Conservation (phyloP, 441 rosid genomes). For the Aleurites moluccanus region DNA sequence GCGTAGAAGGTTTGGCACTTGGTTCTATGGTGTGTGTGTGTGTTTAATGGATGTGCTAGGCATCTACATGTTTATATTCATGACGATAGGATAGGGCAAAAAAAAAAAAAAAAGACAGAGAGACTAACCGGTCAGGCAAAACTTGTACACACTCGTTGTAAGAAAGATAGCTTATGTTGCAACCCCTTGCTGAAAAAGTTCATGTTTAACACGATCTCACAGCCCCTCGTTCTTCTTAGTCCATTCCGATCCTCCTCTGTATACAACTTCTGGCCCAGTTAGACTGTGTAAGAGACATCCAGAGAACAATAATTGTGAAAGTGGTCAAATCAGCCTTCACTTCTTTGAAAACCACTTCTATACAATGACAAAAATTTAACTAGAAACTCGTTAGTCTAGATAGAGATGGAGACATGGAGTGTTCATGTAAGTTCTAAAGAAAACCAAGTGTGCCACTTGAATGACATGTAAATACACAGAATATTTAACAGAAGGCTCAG, state of each 20-base stretch:
- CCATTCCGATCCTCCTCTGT: neutral
- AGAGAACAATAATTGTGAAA: neutral
- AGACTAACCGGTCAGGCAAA: constrained; percentile 14
- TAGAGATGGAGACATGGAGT: neutral
- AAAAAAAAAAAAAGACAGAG: neutral
- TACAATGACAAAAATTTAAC: neutral
- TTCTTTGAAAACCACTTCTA: neutral
- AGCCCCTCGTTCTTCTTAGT: no score
- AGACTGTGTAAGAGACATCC: neutral
- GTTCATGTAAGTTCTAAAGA: constrained; percentile 15
- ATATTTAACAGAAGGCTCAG: neutral
- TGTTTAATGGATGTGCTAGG: neutral
- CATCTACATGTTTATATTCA: neutral
- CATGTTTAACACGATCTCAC: no score
- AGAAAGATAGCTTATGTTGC: neutral
- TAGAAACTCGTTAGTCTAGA: no score
- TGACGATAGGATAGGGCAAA: neutral
- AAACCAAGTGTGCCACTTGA: neutral
- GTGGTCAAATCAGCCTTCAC: neutral
- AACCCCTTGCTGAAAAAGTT: neutral
- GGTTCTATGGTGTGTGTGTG: neutral
- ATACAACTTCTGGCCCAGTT: neutral
- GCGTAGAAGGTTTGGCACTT: neutral
- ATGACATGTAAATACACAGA: neutral
- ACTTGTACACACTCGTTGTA: constrained; percentile 14